Percentiles rank a stretch among this genome's conserved stretches.
These are phyloP conservation scores for Aspergillus coremiiformis DNA, from an alignment of 495 filamentous ascomycete species.

Conservation along the genomic window DNA sequence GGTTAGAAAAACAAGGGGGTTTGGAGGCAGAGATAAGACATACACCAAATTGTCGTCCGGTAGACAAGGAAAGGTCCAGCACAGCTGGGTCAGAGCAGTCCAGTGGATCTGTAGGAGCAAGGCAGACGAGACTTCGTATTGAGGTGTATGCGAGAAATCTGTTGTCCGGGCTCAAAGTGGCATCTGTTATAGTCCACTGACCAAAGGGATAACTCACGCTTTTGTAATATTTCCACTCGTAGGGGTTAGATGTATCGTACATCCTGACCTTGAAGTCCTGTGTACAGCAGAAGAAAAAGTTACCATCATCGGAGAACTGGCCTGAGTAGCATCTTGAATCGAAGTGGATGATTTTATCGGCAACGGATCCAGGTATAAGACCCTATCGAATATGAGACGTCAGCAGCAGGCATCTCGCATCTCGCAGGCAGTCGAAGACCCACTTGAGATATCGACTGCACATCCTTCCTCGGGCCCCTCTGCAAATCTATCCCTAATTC, in stretches of 20 bases:
- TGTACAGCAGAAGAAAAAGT: constrained; percentile 93
- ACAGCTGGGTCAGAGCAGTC: constrained; percentile 67
- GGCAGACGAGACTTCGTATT: constrained; percentile 70
- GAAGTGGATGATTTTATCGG: constrained; percentile 86
- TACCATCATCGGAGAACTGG: constrained; percentile 93
- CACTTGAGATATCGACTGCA: constrained; percentile 61
- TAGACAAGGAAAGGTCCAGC: constrained; percentile 59
- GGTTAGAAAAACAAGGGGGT: constrained; percentile 5
- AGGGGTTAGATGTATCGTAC: constrained; percentile 96
- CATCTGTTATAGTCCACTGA: constrained; percentile 94
- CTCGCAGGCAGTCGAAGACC: constrained; percentile 6
- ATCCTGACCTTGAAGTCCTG: constrained; percentile 92
- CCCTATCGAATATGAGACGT: constrained; percentile 24
- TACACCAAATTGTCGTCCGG: constrained; percentile 44
- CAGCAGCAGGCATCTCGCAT: constrained; percentile 3
- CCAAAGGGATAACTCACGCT: constrained; percentile 78
- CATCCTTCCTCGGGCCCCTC: constrained; percentile 46
- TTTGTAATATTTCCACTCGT: constrained; percentile 94
- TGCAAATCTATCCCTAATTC: constrained; percentile 61
- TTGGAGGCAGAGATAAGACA: constrained; percentile 8
- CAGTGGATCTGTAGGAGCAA: constrained; percentile 80
- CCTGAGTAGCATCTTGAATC: constrained; percentile 83
- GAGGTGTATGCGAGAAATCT: constrained; percentile 83
- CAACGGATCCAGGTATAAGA: constrained; percentile 62
- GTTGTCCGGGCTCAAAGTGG: constrained; percentile 86